Conservation (phyloP, 2,329 filamentous ascomycete species). For the Hymenoscyphus albidus region DNA sequence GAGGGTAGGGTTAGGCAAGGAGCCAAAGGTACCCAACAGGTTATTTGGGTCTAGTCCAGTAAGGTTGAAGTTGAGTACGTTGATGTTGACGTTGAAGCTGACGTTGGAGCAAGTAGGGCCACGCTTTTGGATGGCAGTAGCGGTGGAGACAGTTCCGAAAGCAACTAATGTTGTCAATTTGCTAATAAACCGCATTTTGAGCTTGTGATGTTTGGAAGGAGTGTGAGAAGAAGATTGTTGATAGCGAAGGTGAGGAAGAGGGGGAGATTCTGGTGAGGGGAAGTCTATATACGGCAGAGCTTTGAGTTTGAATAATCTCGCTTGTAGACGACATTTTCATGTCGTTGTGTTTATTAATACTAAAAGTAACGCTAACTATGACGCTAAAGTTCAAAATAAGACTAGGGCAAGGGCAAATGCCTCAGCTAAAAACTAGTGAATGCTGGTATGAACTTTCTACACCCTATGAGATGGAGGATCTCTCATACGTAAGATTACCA, state of each 20-base stretch:
- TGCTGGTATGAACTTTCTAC: too few relatives aligned
- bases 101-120: neutral
- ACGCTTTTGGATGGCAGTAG: neutral
- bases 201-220: neutral
- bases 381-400: too few relatives aligned
- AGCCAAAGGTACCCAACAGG: neutral
- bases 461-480: too few relatives aligned
- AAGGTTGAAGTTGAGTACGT: neutral
- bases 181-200: neutral
- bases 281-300: neutral
- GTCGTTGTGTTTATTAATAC: too few relatives aligned
- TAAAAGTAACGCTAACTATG: too few relatives aligned
- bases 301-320: neutral
- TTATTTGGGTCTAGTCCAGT: neutral
- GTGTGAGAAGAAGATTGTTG: neutral
- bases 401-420: too few relatives aligned
- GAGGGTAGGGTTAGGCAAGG: neutral
- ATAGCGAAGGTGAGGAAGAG: neutral
- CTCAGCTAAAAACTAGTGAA: too few relatives aligned
- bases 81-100: neutral
- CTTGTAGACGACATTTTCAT: neutral
- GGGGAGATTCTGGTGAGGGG: neutral
- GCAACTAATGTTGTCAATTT: neutral
- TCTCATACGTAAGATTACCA: too few relatives aligned
- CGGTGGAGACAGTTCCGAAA: neutral